These are phyloP conservation scores for Pterocarpus santalinus DNA, from an alignment of 306 rosid species.

Conservation along the genomic window DNA sequence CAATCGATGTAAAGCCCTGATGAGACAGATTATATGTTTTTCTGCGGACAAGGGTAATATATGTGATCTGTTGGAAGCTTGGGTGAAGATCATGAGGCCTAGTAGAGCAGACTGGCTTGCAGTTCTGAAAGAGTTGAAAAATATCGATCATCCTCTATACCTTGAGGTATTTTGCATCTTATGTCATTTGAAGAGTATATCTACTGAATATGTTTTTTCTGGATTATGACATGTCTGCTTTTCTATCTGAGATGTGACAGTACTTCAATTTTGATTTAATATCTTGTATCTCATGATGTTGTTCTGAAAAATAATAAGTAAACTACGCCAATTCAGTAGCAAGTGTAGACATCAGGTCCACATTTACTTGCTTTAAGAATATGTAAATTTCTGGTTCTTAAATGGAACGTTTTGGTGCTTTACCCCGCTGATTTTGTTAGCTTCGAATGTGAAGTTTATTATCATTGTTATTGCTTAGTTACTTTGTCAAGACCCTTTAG, in stretches of 20 bases:
- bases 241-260: neutral
- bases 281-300: neutral
- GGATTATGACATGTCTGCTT: conserved; percentile 4
- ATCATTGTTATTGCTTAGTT: neutral
- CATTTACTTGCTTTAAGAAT: neutral
- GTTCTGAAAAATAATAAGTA: neutral
- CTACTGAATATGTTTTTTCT: neutral
- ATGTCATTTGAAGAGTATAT: neutral
- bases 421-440: conserved; percentile 11
- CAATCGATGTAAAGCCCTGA: conserved; percentile 77
- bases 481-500: neutral
- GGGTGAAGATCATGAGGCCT: conserved; percentile 89
- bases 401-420: conserved; percentile 4
- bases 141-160: conserved; percentile 69
- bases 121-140: conserved; percentile 74
- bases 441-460: neutral
- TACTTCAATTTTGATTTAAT: neutral
- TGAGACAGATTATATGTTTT: conserved; percentile 89
- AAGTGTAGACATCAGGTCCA: neutral
- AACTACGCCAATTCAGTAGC: neutral
- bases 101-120: conserved; percentile 86
- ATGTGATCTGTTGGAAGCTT: conserved; percentile 66
- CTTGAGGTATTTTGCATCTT: conserved; percentile 62
- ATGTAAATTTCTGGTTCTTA: conserved; percentile 1
- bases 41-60: conserved; percentile 59